A percentile compares a stretch with the other conserved stretches of the same genome.
Evolutionary conservation across 495 filamentous ascomycete species (phyloP).

Genomic region (Trichocladium uniseriatum): DNA sequence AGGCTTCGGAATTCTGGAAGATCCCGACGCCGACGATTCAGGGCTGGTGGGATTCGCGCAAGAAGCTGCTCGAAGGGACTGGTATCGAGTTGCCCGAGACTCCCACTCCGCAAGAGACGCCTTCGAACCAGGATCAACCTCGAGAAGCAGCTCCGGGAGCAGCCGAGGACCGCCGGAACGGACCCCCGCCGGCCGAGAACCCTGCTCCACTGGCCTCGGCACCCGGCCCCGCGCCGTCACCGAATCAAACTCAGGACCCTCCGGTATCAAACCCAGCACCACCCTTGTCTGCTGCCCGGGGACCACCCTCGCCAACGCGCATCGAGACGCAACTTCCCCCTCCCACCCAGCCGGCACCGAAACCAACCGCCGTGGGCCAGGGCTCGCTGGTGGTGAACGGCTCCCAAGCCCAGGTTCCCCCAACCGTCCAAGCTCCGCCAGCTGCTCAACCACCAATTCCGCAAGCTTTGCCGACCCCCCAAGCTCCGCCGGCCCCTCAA

Average conservation of each 20-base stretch:
- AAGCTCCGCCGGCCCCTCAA: no score
- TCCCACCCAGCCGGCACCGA: neutral
- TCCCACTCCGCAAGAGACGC: no score
- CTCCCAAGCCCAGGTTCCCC: neutral
- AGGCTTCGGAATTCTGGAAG: constrained; percentile 20
- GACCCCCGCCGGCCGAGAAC: neutral
- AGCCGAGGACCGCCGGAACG: neutral
- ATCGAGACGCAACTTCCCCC: neutral
- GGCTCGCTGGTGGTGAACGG: neutral
- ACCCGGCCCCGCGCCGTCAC: neutral
- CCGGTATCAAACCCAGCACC: neutral
- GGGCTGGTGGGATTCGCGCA: constrained; percentile 23
- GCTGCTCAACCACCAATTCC: no score
- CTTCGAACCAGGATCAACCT: neutral
- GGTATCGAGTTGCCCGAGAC: constrained; percentile 15
- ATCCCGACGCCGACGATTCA: constrained; percentile 21
- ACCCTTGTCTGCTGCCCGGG: neutral
- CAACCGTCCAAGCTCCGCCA: no score
- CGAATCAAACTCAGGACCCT: neutral
- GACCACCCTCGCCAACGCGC: neutral
- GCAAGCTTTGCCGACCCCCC: no score
- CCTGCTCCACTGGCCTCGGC: neutral
- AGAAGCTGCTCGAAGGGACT: constrained; percentile 21
- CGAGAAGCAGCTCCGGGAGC: neutral
- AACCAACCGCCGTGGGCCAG: neutral